Base-by-base conservation (phyloP, 2,329 filamentous ascomycete genomes). In the Colletotrichum spaethianum region DNA sequence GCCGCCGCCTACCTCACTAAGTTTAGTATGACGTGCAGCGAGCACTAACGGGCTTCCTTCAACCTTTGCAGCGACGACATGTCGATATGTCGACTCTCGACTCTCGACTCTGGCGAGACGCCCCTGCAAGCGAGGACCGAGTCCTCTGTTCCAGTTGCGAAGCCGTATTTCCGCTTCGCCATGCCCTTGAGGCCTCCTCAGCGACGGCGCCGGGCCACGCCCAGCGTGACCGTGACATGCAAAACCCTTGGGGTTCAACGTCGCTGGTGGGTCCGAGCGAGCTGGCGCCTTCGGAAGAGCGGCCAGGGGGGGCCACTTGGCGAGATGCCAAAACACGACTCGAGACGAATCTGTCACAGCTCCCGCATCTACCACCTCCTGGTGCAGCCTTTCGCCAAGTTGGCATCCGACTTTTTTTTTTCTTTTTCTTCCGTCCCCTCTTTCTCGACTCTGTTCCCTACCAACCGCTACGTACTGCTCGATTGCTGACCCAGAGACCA, bases 341-440 rank as follows among this genome's bases (percentile, higher is more conserved):
- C 84, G 85, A 87, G 85, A 88, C 86, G 81, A 73, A 77, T 83
- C 82, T 86, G 85, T 84, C 83, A 86, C 85, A 85, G 76, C 75
- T 70, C 48, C 72, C 68, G 52, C 60, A 63, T 73, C 48, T 57
- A 28, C 28, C 61, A 33, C 20, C 61, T 50, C 69, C 70, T 64
- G 60, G 31, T 48, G 63, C 63, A 67, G 56, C 56, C 56, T 56
- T 23, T 33, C 38, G 40, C 50, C 52, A 26, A 53, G 60, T 18
- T 70, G 57, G 59, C 53, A 33, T 50, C 66, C 66, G 42, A 59
- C 56, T 44, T 52, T 63, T 71, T 46, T 55, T 62, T 38, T 44
- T 28, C 8, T 38, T 57, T 40, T 31, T 23, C 52, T 36, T 4
- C 31, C 26, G 20, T 50, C 9, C 14, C 20, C 14, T 40, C 53